phyloP scores from a whole-genome alignment of 169 alveolate genomes.

The Ichthyophthirius multifiliis region DNA sequence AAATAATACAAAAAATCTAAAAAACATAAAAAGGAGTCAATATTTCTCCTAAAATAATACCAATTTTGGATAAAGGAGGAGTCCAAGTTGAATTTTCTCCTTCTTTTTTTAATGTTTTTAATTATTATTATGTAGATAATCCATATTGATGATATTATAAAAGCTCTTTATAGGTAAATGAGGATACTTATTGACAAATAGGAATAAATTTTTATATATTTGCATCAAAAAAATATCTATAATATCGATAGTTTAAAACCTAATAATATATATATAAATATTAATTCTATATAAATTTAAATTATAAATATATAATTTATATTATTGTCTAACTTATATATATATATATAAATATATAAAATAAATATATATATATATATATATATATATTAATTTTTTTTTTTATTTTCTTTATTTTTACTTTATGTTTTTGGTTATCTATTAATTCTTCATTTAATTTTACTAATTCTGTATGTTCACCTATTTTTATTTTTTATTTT shows the following conservation, averaged over 20 bases:
- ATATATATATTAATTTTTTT: not conserved
- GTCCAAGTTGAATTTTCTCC: conserved; percentile 24
- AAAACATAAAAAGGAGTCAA: conserved; percentile 74
- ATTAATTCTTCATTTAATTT: not conserved
- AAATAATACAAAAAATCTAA: conserved; percentile 76
- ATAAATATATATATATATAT: not conserved
- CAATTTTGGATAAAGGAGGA: conserved; percentile 19
- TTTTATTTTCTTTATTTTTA: not conserved
- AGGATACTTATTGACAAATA: not conserved
- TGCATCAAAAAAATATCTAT: not conserved
- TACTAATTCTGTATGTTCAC: not conserved
- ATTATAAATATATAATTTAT: not conserved
- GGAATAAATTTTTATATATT: not conserved
- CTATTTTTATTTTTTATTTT: not conserved
- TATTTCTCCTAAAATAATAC: conserved; percentile 29
- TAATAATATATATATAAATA: not conserved
- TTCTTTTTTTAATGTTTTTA: not conserved
- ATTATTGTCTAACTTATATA: not conserved
- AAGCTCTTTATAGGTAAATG: not conserved
- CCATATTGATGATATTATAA: not conserved
- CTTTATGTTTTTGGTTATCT: not conserved
- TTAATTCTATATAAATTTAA: not conserved
- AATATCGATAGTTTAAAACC: not conserved
- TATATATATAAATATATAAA: not conserved
- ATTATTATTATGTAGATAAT: not conserved